Evolutionary conservation across 345 rosid genomes (phyloP), one percentile per base, ranked within the genome.

Genomic region (Corchorus olitorius): DNA sequence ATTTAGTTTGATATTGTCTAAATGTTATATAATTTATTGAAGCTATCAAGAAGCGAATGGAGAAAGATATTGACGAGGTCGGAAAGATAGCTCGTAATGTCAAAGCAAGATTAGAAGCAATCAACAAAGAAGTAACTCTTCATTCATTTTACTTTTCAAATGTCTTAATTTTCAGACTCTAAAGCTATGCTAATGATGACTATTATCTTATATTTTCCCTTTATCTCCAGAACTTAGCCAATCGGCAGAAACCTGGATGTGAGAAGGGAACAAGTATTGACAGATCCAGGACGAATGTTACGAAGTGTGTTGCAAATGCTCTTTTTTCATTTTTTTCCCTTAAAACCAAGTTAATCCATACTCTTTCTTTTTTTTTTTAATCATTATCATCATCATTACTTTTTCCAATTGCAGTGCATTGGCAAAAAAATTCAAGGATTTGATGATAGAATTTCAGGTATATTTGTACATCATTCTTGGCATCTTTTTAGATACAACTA

Each of bases 391-490:
- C 22, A 48, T 46, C 15, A 22, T 53, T 35, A 16, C 37, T 2
- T 65, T 27, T 58, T 67, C 70, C 66, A 12, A 76, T 78, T 76
- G 81, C 93, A 95, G 99, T 84, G 84, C 94, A 10, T 73, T 90
- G 77, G 81, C 88, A 34, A 89, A 79, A 56, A 91, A 79, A 73
- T 89, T 91, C 81, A 86, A 79, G 86, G 90, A 89, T 76, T 77
- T 93, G 67, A 91, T 94, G 98, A 84, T 85, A 1, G 97, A 94
- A 86, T 94, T 94, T 79, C 98, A 90, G 98, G 98, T 92, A 75
- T 68, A 69, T 45, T 46, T 59, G 27, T 53, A 19, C 4, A n/a
- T 72, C 55, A 34, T 46, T 37, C 46, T 62, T 39, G 55, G 60
- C 55, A 19, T 43, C 46, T 46, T 68, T 13, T 41, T 61, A 19